phyloP scores from a whole-genome alignment of 306 rosid species.

The Cotoneaster glaucophyllus region DNA sequence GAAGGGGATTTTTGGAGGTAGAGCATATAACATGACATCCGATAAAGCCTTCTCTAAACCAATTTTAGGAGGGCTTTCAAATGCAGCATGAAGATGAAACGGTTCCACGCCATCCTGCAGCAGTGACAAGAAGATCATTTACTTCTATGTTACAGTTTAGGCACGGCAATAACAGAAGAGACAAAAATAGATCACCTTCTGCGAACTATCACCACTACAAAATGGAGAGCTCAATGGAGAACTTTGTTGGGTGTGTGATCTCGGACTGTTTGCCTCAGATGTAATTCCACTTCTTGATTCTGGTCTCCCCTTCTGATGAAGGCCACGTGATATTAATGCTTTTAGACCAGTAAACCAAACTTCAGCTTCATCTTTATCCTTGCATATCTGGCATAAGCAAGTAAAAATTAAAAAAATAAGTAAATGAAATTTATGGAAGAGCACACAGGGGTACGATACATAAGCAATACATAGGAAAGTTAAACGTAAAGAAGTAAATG shows the following conservation, averaged over 20 bases:
- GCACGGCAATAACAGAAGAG: slow-evolving; percentile 3
- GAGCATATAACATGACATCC: slow-evolving; percentile 54
- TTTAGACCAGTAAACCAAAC: slow-evolving; percentile 89
- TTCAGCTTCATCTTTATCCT: slow-evolving; percentile 96
- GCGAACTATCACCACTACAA: slow-evolving; percentile 65
- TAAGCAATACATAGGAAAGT: not conserved
- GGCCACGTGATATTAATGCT: slow-evolving; percentile 69
- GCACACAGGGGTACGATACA: not conserved
- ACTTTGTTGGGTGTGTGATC: slow-evolving; percentile 68
- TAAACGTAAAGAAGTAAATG: not conserved
- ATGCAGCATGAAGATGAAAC: slow-evolving; percentile 55
- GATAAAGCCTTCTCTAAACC: slow-evolving; percentile 73
- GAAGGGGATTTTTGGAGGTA: slow-evolving; percentile 59
- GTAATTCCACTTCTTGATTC: slow-evolving; percentile 74
- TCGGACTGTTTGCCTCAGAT: slow-evolving; percentile 79
- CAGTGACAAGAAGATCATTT: not conserved
- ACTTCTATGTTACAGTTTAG: not conserved
- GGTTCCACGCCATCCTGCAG: slow-evolving; percentile 68
- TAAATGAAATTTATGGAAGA: not conserved
- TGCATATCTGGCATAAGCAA: slow-evolving; percentile 68
- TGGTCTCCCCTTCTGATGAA: slow-evolving; percentile 59
- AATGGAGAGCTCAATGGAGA: slow-evolving; percentile 76
- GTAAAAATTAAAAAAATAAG: not conserved
- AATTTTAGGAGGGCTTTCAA: slow-evolving; percentile 62
- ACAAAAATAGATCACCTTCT: slow-evolving; percentile 48